Evolutionary conservation across 768 basidiomycete species (phyloP), one percentile per base, ranked within the genome.

Genomic region (Suillus brevipes): DNA sequence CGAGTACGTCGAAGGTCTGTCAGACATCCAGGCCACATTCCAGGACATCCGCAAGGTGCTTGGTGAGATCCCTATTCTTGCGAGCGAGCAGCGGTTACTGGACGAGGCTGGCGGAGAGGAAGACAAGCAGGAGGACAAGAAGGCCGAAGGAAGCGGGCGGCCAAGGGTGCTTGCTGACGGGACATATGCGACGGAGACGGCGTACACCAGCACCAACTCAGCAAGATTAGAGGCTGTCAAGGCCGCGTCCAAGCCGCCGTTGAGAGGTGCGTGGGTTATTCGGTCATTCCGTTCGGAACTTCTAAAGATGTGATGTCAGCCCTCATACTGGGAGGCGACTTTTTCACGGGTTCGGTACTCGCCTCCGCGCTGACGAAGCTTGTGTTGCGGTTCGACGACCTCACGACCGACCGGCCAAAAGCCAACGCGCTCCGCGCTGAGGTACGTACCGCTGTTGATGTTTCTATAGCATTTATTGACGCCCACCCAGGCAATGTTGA

Each of bases 101-200:
- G 93, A 95, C 69, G 93, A 91, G 69, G 86, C 90, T 13, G 79
- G 79, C 34, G 79, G 78, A 47, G 81, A 84, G 65, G 89, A 84
- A 28, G 47, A 23, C 31, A 79, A 78, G 47, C 80, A 84, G 65
- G 89, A 84, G 28, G 78, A 78, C 12, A 73, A 72, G 1, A 72
- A 76, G 45, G 71, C 75, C 73, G 53, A 79, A 73, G 67, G 82
- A 61, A 78, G 80, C 7, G 82, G 85, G 12, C 86, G 86, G 73
- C 95, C 87, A 8, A 89, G 86, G 72, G 92, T 99, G 12, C 80
- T 97, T 65, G 95, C 95, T 23, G 97, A 99, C 71, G 97, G 97
- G 10, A 99, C 97, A 3, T 99, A 99, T 74, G 97, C 96, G 1
- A 98, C 97, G 6, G 97, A 99, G 80, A 94, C 94, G 1, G 94